Evolutionary conservation across 208 protist species (phyloP), one percentile per base, ranked within the genome.

Genomic region (Acanthamoeba healyi): DNA sequence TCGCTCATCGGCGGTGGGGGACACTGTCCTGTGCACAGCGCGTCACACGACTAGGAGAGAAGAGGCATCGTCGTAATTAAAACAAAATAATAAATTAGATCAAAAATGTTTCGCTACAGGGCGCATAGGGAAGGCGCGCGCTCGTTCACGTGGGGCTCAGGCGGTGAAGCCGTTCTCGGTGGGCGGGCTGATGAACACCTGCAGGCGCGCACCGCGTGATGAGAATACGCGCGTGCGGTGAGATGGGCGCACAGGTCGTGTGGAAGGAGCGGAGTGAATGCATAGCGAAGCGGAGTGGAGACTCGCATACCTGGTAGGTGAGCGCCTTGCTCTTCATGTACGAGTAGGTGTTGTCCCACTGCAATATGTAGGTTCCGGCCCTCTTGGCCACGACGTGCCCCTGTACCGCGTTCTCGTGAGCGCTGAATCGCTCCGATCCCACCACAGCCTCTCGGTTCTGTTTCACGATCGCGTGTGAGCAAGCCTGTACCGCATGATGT

Each of bases 281-380:
- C n/a, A n/a, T n/a, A n/a, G n/a, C n/a, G 7, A 70, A 36, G 61
- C 7, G 61, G 7, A 70, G n/a, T n/a, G 26, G 29, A 54, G 42
- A 49, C 15, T 49, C 12, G 58, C 38, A 10, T 67, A 42, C 84
- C 84, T 91, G 84, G 42, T 91, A 91, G 14, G 84, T 91, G 54
- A 91, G 51, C 10, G 84, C 17, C 38, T 91, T 91, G 84, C 84
- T 91, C 84, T 91, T 91, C 54, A 91, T n/a, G n/a, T 74, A 91
- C 10, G 84, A 91, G 38, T 91, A 91, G 14, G 84, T 91, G 84
- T 91, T 91, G 54, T 91, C 84, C 84, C 84, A 91, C 17, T 91
- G 56, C 51, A 91, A 26, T 6, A 91, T 49, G 40, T 91, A 91
- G n/a, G 32, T 91, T 2, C 84, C 84, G 14, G 51, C 40, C 84